phyloP scores from a whole-genome alignment of 176 grass and related monocot species.

The Poa pratensis region DNA sequence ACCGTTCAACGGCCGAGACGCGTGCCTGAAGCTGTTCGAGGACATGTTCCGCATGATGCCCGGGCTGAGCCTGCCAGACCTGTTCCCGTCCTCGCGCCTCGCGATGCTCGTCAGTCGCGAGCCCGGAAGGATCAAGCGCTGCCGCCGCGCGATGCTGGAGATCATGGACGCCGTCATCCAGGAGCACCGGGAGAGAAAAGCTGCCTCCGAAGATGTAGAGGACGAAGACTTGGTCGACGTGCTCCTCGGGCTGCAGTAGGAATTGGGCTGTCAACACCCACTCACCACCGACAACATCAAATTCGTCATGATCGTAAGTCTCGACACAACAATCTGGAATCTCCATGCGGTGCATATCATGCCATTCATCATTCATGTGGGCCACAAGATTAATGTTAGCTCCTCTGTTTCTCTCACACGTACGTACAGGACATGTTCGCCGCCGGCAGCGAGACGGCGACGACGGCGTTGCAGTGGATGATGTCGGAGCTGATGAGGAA shows the following conservation, averaged over 20 bases:
- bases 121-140: constrained; percentile 2
- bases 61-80: constrained; percentile 60
- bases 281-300: constrained; percentile 68
- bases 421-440: constrained; percentile 48
- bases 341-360: neutral
- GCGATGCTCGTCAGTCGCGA: constrained; percentile 45
- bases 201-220: neutral
- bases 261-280: constrained; percentile 34
- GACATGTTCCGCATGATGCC: constrained; percentile 43
- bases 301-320: constrained; percentile 49
- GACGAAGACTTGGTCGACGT: constrained; percentile 56
- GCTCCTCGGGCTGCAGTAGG: constrained; percentile 54
- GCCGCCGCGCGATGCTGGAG: constrained; percentile 28
- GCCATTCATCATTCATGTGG: neutral
- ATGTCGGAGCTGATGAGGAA: constrained; percentile 55
- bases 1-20: constrained; percentile 44
- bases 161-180: constrained; percentile 54
- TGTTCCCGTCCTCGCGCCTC: constrained; percentile 63
- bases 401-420: neutral
- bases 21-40: constrained; percentile 37
- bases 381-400: neutral
- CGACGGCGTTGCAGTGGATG: constrained; percentile 50
- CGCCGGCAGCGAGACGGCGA: constrained; percentile 51
- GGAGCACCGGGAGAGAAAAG: constrained; percentile 39
- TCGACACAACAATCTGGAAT: neutral